Percentiles rank a stretch among this genome's conserved stretches.
Conservation (phyloP, 2,329 filamentous ascomycete genomes). For the Leptographium lundbergii region DNA sequence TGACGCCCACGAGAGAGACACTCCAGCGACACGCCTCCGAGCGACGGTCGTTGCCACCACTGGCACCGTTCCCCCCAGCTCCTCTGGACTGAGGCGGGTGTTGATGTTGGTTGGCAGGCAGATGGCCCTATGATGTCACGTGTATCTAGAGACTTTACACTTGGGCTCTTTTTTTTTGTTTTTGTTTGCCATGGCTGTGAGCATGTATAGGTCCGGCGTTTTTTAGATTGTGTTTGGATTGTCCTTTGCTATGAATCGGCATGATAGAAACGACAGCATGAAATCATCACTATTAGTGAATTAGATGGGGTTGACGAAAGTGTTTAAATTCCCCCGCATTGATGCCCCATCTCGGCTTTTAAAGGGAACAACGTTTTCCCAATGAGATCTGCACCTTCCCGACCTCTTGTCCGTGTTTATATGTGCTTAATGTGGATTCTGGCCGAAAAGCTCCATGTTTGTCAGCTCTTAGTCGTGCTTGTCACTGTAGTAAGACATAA, state of each 20-base stretch:
- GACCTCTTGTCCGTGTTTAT: too few relatives aligned
- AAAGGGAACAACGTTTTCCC: conserved; percentile 2
- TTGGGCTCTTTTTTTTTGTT: not conserved
- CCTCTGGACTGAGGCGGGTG: not conserved
- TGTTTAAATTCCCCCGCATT: not conserved
- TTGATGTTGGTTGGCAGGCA: not conserved
- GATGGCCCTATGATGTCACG: not conserved
- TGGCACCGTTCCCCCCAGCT: not conserved
- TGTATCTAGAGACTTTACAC: not conserved
- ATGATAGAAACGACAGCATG: conserved; percentile 1
- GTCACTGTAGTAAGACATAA: not conserved
- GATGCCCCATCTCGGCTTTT: not conserved
- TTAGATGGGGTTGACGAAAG: not conserved
- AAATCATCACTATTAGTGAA: not conserved
- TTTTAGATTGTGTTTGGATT: not conserved
- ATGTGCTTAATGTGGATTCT: not conserved
- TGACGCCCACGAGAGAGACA: conserved; percentile 9
- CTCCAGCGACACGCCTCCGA: conserved; percentile 7
- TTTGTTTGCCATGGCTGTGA: not conserved
- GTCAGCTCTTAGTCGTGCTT: conserved; percentile 4
- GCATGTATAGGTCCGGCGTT: not conserved
- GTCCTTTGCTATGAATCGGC: not conserved
- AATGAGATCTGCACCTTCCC: not conserved
- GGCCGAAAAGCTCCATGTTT: not conserved
- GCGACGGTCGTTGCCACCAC: conserved; percentile 2